phyloP scores from a whole-genome alignment of 257 asterid species.

The Parsonsia alboflavescens region DNA sequence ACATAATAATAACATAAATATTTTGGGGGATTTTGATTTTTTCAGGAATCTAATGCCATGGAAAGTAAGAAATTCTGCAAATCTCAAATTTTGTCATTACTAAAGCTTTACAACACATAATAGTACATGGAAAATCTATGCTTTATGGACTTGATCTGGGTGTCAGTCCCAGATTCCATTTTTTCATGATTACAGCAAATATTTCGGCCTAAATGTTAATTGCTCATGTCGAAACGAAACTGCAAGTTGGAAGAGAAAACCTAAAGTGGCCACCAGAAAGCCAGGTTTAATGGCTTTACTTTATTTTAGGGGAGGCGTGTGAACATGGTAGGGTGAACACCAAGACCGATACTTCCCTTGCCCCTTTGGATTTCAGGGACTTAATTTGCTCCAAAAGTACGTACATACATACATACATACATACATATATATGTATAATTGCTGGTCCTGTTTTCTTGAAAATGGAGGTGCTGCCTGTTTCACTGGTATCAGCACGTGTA shows the following conservation, averaged over 20 bases:
- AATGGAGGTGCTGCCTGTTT: conserved; percentile 1
- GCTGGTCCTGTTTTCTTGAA: conserved; percentile 8
- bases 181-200: background rate
- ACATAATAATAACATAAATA: no score
- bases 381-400: background rate
- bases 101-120: conserved; percentile 7
- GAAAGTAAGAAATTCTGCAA: conserved; percentile 5
- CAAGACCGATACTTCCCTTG: background rate
- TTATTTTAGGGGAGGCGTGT: conserved; percentile 4
- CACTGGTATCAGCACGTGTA: conserved; percentile 5
- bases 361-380: conserved; percentile 6
- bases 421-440: no score
- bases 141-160: conserved; percentile 9
- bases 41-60: background rate
- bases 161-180: background rate
- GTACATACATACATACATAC: no score
- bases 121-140: background rate
- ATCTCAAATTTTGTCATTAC: conserved; percentile 1
- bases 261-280: background rate
- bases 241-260: background rate
- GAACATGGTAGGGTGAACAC: conserved; percentile 19
- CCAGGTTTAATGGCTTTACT: conserved; percentile 5
- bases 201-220: background rate
- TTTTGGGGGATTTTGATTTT: background rate
- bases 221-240: no score